Base-by-base conservation (phyloP, 148 eudicot species). In the Cornus kousa region DNA sequence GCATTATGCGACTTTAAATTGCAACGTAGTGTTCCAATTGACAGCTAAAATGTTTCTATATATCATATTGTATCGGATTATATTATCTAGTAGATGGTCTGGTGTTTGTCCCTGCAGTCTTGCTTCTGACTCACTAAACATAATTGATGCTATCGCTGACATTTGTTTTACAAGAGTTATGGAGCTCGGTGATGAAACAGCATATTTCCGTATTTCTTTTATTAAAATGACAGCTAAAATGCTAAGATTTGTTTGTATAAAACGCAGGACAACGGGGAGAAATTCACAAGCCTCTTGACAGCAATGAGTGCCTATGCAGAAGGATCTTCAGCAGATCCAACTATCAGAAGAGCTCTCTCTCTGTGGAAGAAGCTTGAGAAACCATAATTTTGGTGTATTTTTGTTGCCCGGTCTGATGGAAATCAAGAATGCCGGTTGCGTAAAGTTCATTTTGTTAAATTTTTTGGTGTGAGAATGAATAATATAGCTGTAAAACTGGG, bases 231-330 rank as follows among this genome's bases (percentile, higher is more conserved):
- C 9, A 17, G 66, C 23, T 62, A 19, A 62, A 62, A n/a, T 62
- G 1, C 23, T 20, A 77, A 31, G 40, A 23, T 68, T 59, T 46
- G 50, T 68, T 67, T 66, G 20, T 28, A 40, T 79, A 66, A 50
- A 50, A 65, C 79, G 60, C 90, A 96, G 99, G 99, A 96, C 69
- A 73, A 88, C 62, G 99, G 99, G 69, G 97, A 94, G 85, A 96
- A 96, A 82, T 94, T 94, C 77, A 92, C 90, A 3, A 87, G 88
- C 82, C 87, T 96, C 73, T 80, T 96, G 85, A 91, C 85, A 59
- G 99, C 99, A 10, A 94, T 96, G 37, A 87, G 97, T 79, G 98
- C 98, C 3, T 97, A 97, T 78, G 99, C 98, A 24, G 97, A 97
- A 86, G 99, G 99, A 68, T 92, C 87, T 85, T 97, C 99, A 62